Percentiles rank a stretch among this genome's conserved stretches.
Conservation (phyloP, 208 protist species). For the Wallacemonas sp. region DNA sequence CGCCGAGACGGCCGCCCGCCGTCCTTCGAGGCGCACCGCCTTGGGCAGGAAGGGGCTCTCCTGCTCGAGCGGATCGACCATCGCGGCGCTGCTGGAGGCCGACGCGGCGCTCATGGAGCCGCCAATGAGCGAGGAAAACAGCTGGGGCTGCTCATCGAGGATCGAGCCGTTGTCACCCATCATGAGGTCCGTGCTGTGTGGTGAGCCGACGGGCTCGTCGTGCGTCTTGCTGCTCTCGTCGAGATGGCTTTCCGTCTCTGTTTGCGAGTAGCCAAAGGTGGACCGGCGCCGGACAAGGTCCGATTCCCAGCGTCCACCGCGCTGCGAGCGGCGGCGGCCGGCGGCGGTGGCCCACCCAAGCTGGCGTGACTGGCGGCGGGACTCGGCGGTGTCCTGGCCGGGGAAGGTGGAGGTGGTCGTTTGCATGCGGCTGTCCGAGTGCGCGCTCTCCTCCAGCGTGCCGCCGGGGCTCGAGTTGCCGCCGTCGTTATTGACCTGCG, state of each 20-base stretch:
- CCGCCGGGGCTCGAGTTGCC: background rate
- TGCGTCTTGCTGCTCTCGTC: slow-evolving; percentile 15
- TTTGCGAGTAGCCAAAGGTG: slow-evolving; percentile 4
- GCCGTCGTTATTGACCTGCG: slow-evolving; percentile 3
- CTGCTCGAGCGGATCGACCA: slow-evolving; percentile 24
- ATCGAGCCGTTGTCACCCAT: slow-evolving; percentile 15
- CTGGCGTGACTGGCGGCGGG: background rate
- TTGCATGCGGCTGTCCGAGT: slow-evolving; percentile 12
- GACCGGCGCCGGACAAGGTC: slow-evolving; percentile 3
- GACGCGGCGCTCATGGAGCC: slow-evolving; percentile 13
- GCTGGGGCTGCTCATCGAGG: background rate
- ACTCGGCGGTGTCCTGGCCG: background rate
- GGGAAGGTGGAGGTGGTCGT: background rate
- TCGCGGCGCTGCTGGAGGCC: slow-evolving; percentile 7
- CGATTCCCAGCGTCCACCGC: background rate
- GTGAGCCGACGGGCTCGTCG: background rate
- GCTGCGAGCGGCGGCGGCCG: background rate
- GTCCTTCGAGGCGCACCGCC: slow-evolving; percentile 31
- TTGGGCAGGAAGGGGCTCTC: slow-evolving; percentile 26
- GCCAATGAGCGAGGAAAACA: slow-evolving; percentile 25
- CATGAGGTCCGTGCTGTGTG: background rate
- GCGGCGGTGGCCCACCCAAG: background rate
- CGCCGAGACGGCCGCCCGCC: slow-evolving; percentile 71
- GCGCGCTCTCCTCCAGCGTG: background rate
- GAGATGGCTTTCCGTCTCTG: slow-evolving; percentile 10